Base-by-base conservation (phyloP, 176 grass and related monocot species). In the Oryza meridionalis region DNA sequence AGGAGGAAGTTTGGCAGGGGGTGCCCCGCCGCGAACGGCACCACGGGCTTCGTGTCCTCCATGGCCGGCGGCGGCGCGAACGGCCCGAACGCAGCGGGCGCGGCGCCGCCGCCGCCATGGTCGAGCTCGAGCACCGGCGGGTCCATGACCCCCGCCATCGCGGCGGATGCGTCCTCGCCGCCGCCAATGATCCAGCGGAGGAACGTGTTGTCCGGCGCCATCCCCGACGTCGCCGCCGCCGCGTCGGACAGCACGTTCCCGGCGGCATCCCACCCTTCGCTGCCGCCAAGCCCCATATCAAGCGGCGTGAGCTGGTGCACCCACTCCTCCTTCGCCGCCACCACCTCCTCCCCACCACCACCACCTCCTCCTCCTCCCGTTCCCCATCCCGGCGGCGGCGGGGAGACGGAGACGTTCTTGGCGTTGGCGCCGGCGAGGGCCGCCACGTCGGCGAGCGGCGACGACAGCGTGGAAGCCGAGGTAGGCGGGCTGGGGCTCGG, bases 101-200 rank as follows among this genome's bases (percentile, higher is more conserved):
- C 4, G 42, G 81, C 27, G 27, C 27, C 27, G 27, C 27, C 14
- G 47, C 47, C 47, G 47, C 47, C 29, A 76, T 87, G 67, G 76
- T 91, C 93, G 16, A 98, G 84, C 19, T 86, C 87, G 0, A 95
- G 84, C 16, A 76, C 91, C 6, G 90, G 59, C 45, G 88, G 83
- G 70, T 99, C 91, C 67, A 87, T 82, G 27, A 98, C 59, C 17
- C 85, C 82, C 24, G 79, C 86, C 70, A 81, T 84, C 73, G 42
- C 65, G 17, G 72, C 84, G 40, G 73, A 84, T 72, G 81, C 86
- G 53, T 96, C 97, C 8, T 90, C 93, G n/a, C 89, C 93, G n/a
- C 89, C 84, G 24, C 93, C 93, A 47, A 99, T 96, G 82, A 99
- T 84, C 97, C 97, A 99, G 14, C 81, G 32, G 32, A 99, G 88